Evolutionary conservation across 2,329 filamentous ascomycete genomes (phyloP).

Genomic region (Dactylellina sp.): DNA sequence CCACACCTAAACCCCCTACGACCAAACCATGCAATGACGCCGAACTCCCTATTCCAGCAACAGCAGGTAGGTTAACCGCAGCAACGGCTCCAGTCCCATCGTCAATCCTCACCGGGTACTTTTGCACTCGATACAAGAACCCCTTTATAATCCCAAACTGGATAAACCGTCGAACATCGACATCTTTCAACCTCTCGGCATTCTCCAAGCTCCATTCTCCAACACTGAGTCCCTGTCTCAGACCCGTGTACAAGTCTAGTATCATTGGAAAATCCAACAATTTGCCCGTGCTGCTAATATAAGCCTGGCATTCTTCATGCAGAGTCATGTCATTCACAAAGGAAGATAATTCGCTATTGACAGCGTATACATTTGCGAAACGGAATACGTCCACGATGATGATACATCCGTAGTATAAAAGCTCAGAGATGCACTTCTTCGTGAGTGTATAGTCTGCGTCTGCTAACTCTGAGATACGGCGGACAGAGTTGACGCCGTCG

Average conservation of each 20-base stretch:
- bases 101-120: slow-evolving; percentile 78
- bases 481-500: slow-evolving; percentile 89
- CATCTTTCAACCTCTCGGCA: slow-evolving; percentile 76
- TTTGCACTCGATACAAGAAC: slow-evolving; percentile 90
- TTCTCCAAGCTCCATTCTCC: slow-evolving; percentile 87
- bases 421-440: slow-evolving; percentile 84
- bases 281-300: slow-evolving; percentile 71
- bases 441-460: slow-evolving; percentile 89
- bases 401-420: slow-evolving; percentile 92
- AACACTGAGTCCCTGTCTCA: slow-evolving; percentile 84
- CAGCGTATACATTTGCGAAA: slow-evolving; percentile 90
- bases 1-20: slow-evolving; percentile 27
- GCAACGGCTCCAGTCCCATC: slow-evolving; percentile 39
- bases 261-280: slow-evolving; percentile 66
- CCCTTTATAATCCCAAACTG: slow-evolving; percentile 98
- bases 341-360: slow-evolving; percentile 79
- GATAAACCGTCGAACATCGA: slow-evolving; percentile 90
- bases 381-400: slow-evolving; percentile 94
- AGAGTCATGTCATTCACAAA: slow-evolving; percentile 80
- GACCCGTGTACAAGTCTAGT: slow-evolving; percentile 84
- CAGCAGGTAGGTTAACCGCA: slow-evolving; percentile 6
- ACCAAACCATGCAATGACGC: slow-evolving; percentile 38
- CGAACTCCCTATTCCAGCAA: slow-evolving; percentile 24
- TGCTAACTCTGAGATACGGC: slow-evolving; percentile 84
- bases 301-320: slow-evolving; percentile 87